Percentiles rank a stretch among this genome's conserved stretches.
These are phyloP conservation scores for Syzygium aqueum DNA, from an alignment of 345 rosid genomes.

Conservation along the genomic window DNA sequence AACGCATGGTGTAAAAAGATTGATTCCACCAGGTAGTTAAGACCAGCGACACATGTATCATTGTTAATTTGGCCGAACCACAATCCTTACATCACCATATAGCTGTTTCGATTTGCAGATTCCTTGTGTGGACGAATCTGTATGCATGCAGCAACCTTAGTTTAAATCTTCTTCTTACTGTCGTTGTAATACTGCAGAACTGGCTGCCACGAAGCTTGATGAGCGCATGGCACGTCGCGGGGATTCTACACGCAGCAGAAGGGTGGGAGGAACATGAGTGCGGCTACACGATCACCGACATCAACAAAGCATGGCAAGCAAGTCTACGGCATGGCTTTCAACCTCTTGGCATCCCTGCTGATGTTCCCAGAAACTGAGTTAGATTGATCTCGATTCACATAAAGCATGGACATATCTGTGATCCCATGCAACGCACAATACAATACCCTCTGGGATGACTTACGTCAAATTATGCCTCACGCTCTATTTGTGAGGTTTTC, in stretches of 20 bases:
- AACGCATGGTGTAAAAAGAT: background rate
- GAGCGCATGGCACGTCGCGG: conserved; percentile 65
- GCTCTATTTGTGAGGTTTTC: background rate
- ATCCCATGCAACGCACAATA: background rate
- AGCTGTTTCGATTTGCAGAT: background rate
- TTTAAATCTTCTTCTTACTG: background rate
- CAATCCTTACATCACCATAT: background rate
- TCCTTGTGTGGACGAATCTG: background rate
- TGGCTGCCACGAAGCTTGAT: conserved; percentile 76
- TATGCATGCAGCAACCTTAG: background rate
- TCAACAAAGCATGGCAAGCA: conserved; percentile 47
- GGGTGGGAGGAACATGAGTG: conserved; percentile 58
- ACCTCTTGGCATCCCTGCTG: conserved; percentile 20
- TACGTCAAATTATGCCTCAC: background rate
- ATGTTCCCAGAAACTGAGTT: background rate
- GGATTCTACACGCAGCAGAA: conserved; percentile 59
- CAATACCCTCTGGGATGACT: background rate
- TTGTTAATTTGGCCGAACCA: background rate
- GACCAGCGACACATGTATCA: background rate
- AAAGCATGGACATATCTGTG: background rate
- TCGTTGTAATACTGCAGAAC: conserved; percentile 20
- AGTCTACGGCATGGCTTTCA: conserved; percentile 46
- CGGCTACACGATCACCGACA: conserved; percentile 24
- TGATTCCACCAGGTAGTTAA: no score
- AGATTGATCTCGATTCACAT: background rate